Conservation (phyloP, 805 yeast species). For the Saturnispora kantuleensis region DNA sequence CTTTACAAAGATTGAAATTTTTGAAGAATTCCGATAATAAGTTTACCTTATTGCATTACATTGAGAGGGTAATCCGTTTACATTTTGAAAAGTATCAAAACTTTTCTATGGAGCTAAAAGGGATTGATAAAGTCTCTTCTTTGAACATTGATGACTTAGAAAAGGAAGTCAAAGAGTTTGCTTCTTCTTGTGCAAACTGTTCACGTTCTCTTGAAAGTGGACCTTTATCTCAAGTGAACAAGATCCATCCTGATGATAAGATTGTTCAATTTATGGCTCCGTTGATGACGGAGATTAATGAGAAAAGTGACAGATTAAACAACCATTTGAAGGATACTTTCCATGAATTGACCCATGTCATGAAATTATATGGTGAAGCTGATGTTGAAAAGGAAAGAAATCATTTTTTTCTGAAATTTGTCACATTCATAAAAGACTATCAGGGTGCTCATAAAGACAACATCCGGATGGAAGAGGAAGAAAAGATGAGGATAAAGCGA, state of each 20-base stretch:
- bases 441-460: slow-evolving; percentile 59
- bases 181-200: slow-evolving; percentile 40
- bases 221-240: slow-evolving; percentile 49
- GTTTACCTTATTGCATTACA: slow-evolving; percentile 64
- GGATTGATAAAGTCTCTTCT: slow-evolving; percentile 45
- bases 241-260: slow-evolving; percentile 58
- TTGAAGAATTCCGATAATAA: slow-evolving; percentile 63
- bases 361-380: slow-evolving; percentile 65
- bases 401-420: slow-evolving; percentile 52
- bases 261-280: slow-evolving; percentile 46
- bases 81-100: slow-evolving; percentile 55
- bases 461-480: slow-evolving; percentile 57
- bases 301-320: slow-evolving; percentile 35
- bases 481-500: slow-evolving; percentile 53
- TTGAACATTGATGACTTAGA: slow-evolving; percentile 54
- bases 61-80: slow-evolving; percentile 55
- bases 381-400: slow-evolving; percentile 41
- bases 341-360: slow-evolving; percentile 43
- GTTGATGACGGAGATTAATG: slow-evolving; percentile 24
- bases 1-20: slow-evolving; percentile 59
- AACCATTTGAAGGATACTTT: slow-evolving; percentile 43
- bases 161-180: slow-evolving; percentile 47
- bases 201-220: slow-evolving; percentile 50
- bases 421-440: slow-evolving; percentile 50
- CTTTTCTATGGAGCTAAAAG: slow-evolving; percentile 51